Percentiles rank a stretch among this genome's conserved stretches.
These are phyloP conservation scores for Eragrostis curvula DNA, from an alignment of 176 grass and related monocot genomes.

Conservation along the genomic window DNA sequence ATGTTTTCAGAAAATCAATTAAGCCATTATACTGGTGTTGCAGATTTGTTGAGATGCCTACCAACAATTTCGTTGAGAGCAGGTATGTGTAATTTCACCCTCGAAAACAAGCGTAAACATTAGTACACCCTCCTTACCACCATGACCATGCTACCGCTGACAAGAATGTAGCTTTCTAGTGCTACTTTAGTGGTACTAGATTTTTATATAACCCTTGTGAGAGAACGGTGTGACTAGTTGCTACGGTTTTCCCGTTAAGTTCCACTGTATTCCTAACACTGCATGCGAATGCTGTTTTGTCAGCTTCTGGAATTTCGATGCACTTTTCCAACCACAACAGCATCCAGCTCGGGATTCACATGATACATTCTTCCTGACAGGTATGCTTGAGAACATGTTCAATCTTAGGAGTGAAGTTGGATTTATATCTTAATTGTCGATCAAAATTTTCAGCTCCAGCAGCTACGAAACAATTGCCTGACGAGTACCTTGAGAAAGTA, in stretches of 20 bases:
- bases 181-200: neutral
- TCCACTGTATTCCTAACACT: constrained; percentile 10
- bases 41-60: constrained; percentile 96
- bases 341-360: constrained; percentile 99
- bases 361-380: constrained; percentile 94
- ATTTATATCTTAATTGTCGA: constrained; percentile 17
- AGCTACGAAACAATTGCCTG: constrained; percentile 69
- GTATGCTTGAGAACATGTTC: constrained; percentile 41
- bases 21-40: constrained; percentile 17
- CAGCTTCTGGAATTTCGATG: constrained; percentile 99
- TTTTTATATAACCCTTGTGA: neutral
- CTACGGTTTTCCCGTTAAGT: neutral
- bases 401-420: neutral
- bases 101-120: constrained; percentile 14
- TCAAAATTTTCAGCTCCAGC: constrained; percentile 61
- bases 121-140: neutral
- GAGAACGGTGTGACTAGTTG: neutral
- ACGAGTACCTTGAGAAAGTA: constrained; percentile 91
- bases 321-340: constrained; percentile 94
- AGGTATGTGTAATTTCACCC: constrained; percentile 53
- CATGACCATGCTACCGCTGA: neutral
- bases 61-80: constrained; percentile 95
- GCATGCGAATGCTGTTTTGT: neutral
- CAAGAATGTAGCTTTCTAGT: neutral
- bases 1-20: constrained; percentile 15